Conservation (phyloP, 192 early-diverging fungal species). For the Coemansia sp. region DNA sequence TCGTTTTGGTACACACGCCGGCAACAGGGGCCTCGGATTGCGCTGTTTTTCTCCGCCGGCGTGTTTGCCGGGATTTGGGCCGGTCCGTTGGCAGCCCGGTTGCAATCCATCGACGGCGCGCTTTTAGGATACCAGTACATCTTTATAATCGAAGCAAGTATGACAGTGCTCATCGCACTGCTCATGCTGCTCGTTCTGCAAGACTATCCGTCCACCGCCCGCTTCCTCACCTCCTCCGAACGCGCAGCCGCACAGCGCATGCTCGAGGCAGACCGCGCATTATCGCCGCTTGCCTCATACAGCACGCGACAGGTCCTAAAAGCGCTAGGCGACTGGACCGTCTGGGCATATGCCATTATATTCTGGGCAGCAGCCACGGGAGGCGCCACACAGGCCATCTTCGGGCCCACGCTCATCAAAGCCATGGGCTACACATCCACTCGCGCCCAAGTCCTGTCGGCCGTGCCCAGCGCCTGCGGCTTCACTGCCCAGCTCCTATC, state of each 20-base stretch:
- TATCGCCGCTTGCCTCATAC: slow-evolving; percentile 20
- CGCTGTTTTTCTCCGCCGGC: slow-evolving; percentile 53
- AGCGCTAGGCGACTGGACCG: slow-evolving; percentile 43
- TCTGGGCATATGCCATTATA: slow-evolving; percentile 51
- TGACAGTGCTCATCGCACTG: slow-evolving; percentile 52
- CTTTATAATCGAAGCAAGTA: slow-evolving; percentile 60
- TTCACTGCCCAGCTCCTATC: slow-evolving; percentile 39
- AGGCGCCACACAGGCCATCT: slow-evolving; percentile 49
- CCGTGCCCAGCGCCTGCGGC: slow-evolving; percentile 46
- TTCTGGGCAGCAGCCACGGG: slow-evolving; percentile 48
- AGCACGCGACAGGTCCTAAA: slow-evolving; percentile 30
- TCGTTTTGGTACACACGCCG: slow-evolving; percentile 57
- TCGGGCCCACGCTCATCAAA: slow-evolving; percentile 37
- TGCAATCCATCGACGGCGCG: slow-evolving; percentile 32
- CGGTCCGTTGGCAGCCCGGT: slow-evolving; percentile 41
- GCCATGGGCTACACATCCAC: slow-evolving; percentile 54
- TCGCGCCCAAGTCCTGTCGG: slow-evolving; percentile 41
- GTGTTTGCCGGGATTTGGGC: slow-evolving; percentile 54
- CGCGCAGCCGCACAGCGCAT: slow-evolving; percentile 43
- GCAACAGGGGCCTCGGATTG: slow-evolving; percentile 49
- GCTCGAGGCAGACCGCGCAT: slow-evolving; percentile 36
- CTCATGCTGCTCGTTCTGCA: slow-evolving; percentile 51
- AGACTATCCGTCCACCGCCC: slow-evolving; percentile 57
- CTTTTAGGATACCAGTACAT: slow-evolving; percentile 50
- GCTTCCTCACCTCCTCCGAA: slow-evolving; percentile 60